Conservation (phyloP, 352 stramenopile species). For the Phytophthora idaei region DNA sequence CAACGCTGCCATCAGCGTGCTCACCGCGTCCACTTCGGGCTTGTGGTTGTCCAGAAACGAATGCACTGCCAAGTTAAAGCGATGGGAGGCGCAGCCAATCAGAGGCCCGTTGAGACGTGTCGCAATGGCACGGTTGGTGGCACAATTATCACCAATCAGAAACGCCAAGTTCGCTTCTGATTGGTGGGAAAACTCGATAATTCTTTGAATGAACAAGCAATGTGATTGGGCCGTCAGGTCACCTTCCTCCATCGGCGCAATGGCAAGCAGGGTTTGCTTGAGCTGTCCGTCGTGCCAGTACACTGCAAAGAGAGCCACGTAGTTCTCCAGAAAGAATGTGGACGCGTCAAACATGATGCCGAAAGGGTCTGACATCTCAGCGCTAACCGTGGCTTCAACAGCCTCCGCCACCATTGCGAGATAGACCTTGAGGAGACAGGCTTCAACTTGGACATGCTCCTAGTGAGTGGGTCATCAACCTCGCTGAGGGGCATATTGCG, state of each 20-base stretch:
- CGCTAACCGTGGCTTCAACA: background rate
- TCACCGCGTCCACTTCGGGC: too few species aligned
- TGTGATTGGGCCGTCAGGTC: background rate
- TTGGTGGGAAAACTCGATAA: background rate
- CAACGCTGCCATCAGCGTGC: too few species aligned
- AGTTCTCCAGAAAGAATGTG: background rate
- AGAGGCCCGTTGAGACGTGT: too few species aligned
- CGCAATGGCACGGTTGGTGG: too few species aligned
- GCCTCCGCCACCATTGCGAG: background rate
- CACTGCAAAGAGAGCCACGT: background rate
- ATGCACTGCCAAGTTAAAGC: too few species aligned
- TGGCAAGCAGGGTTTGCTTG: background rate
- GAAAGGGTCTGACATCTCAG: background rate
- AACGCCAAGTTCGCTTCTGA: background rate
- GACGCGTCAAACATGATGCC: background rate
- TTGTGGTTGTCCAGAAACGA: too few species aligned
- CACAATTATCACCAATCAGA: background rate
- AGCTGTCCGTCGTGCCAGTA: background rate
- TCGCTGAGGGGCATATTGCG: background rate
- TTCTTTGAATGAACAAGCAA: background rate
- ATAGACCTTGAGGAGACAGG: background rate
- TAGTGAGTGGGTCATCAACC: background rate
- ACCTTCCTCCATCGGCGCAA: background rate
- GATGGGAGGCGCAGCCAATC: too few species aligned
- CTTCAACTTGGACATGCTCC: background rate